Evolutionary conservation across 257 asterid genomes (phyloP), one percentile per base, ranked within the genome.

Genomic region (Fraxinus quadrangulata): DNA sequence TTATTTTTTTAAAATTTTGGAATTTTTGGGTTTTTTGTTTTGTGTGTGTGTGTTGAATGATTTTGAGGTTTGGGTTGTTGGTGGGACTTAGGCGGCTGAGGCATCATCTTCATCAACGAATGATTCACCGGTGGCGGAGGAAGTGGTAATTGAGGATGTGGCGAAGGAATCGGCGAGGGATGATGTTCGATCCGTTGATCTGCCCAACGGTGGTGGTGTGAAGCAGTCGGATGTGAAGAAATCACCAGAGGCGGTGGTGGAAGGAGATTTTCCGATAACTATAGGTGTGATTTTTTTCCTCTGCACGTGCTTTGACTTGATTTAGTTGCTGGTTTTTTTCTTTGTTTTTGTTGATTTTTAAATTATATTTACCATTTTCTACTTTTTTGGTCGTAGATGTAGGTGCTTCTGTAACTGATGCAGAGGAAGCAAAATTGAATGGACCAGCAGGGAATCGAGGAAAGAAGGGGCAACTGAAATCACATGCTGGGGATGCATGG

Each of bases 81-180:
- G 37, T 82, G 80, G 87, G 88, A 79, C 84, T 83, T 86, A 92
- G 99, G 94, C 91, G 84, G 91, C 85, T 77, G 97, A 92, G 84
- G 92, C 84, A 26, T 73, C 88, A 10, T 88, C 89, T 26, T 92
- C 97, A 31, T 89, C 97, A 30, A 87, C 88, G 34, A 87, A 84
- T 73, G 91, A 88, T 83, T 81, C 87, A 56, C 80, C 83, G 67
- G 83, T 81, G 40, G 80, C 83, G 68, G 89, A 87, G 74, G 86
- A 79, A 78, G 86, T 71, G 71, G 89, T 33, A 51, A 77, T 68
- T 9, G 80, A 67, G 1, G 85, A 67, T 31, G 83, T 61, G 54
- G 82, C 67, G 63, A 85, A 74, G 67, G 94, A 92, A 84, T 84
- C 84, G 81, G 56, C 70, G 14, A 89, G 80, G 16, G 82, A 81